phyloP scores from a whole-genome alignment of 169 alveolate species.

The Perkinsus chesapeaki region DNA sequence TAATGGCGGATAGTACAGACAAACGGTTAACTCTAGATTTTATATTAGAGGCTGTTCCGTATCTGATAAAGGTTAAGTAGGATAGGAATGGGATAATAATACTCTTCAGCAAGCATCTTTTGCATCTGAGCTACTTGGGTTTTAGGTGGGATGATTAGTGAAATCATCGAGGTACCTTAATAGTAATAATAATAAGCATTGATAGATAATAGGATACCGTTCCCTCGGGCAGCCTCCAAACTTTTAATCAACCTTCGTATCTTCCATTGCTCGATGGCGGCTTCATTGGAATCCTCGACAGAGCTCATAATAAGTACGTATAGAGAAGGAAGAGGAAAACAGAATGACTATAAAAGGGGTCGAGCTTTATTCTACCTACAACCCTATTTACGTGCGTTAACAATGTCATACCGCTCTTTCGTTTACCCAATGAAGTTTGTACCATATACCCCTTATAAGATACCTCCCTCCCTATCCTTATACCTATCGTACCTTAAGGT shows the following conservation, averaged over 20 bases:
- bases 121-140: constrained; percentile 86
- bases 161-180: constrained; percentile 93
- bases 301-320: background rate
- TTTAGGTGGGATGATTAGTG: constrained; percentile 90
- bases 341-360: background rate
- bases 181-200: background rate
- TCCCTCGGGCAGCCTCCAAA: constrained; percentile 84
- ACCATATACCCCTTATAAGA: too few relatives aligned
- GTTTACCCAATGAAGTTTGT: too few relatives aligned
- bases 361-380: too few relatives aligned
- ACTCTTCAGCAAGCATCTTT: constrained; percentile 89
- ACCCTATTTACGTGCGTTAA: too few relatives aligned
- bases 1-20: constrained; percentile 94
- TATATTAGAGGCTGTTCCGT: constrained; percentile 93
- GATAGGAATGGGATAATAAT: background rate
- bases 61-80: background rate
- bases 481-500: too few relatives aligned
- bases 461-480: too few relatives aligned
- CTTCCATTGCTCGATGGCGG: constrained; percentile 85
- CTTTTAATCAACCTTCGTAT: constrained; percentile 76
- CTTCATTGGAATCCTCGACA: constrained; percentile 34
- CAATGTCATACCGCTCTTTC: too few relatives aligned
- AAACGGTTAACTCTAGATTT: constrained; percentile 92
- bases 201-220: background rate
- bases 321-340: background rate